A percentile compares a stretch with the other conserved stretches of the same genome.
These are phyloP conservation scores for Brettanomyces sp. DNA, from an alignment of 805 yeast species.

Conservation along the genomic window DNA sequence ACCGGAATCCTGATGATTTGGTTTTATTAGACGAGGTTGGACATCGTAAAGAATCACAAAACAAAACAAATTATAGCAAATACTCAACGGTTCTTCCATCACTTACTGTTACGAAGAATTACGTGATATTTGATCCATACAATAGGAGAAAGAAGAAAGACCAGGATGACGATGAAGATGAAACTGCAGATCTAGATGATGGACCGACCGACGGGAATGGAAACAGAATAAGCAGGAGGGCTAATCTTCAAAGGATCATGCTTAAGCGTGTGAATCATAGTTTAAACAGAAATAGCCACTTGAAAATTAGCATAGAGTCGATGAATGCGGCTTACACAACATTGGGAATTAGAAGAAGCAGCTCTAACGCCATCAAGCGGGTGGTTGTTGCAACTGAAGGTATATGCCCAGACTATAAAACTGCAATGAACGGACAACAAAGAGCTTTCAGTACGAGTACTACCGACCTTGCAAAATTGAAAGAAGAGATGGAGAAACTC, in stretches of 20 bases:
- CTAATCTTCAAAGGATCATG: slow-evolving; percentile 9
- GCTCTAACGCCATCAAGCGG: slow-evolving; percentile 19
- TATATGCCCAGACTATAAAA: slow-evolving; percentile 2
- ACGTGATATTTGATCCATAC: slow-evolving; percentile 20
- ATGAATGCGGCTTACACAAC: slow-evolving; percentile 13
- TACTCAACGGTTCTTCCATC: slow-evolving; percentile 18
- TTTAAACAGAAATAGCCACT: slow-evolving; percentile 23
- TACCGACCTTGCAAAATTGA: slow-evolving; percentile 8
- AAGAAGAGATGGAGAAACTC: slow-evolving; percentile 9
- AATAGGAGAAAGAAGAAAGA: slow-evolving; percentile 7
- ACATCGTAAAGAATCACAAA: slow-evolving; percentile 10
- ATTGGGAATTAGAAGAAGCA: slow-evolving; percentile 21
- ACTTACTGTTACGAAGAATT: slow-evolving; percentile 20
- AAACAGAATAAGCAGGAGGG: not conserved
- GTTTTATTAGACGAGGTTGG: slow-evolving; percentile 20
- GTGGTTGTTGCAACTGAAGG: slow-evolving; percentile 11
- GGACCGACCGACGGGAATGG: not conserved
- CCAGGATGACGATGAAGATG: slow-evolving; percentile 6
- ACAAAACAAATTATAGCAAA: slow-evolving; percentile 11
- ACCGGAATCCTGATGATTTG: slow-evolving; percentile 21
- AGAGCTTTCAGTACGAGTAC: slow-evolving; percentile 5
- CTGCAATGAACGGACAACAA: not conserved
- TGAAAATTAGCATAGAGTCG: slow-evolving; percentile 18
- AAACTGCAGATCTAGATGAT: not conserved
- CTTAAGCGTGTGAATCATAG: slow-evolving; percentile 14